Conservation (phyloP, 768 basidiomycete genomes). For the Hydnum rufescens region DNA sequence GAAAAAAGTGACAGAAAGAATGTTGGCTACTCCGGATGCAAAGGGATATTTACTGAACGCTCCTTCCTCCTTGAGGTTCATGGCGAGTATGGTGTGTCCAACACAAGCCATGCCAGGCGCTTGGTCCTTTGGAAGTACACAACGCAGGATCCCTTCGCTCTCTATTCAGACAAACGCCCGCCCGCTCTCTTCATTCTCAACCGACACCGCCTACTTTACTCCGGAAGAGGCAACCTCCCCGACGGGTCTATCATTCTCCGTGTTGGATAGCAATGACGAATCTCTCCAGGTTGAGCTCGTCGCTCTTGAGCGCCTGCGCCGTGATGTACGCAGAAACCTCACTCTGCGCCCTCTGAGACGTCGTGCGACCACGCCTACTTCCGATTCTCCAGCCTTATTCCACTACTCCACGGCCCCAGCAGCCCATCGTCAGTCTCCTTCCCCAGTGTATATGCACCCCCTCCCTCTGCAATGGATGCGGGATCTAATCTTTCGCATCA, state of each 20-base stretch:
- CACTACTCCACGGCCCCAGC: background rate
- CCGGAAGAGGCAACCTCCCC: background rate
- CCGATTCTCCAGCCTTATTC: conserved; percentile 1
- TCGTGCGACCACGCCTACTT: background rate
- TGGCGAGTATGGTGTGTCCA: background rate
- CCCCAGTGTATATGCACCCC: conserved; percentile 19
- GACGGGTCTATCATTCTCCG: background rate
- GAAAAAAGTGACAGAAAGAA: no score
- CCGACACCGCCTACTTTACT: background rate
- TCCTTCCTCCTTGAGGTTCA: background rate
- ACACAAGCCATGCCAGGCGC: background rate
- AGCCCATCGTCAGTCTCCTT: conserved; percentile 5
- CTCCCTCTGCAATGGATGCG: background rate
- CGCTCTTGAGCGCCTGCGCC: conserved; percentile 45
- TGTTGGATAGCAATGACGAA: conserved; percentile 18
- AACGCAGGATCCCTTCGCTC: background rate
- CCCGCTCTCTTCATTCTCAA: background rate
- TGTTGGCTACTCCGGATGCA: no score
- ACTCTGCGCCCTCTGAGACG: conserved; percentile 45
- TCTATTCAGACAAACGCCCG: no score
- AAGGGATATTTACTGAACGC: no score
- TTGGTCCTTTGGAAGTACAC: background rate
- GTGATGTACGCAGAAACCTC: conserved; percentile 56
- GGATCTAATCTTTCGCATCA: background rate
- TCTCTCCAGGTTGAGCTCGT: conserved; percentile 51